Conservation (phyloP, 2,329 filamentous ascomycete genomes). For the Fusarium sp. region DNA sequence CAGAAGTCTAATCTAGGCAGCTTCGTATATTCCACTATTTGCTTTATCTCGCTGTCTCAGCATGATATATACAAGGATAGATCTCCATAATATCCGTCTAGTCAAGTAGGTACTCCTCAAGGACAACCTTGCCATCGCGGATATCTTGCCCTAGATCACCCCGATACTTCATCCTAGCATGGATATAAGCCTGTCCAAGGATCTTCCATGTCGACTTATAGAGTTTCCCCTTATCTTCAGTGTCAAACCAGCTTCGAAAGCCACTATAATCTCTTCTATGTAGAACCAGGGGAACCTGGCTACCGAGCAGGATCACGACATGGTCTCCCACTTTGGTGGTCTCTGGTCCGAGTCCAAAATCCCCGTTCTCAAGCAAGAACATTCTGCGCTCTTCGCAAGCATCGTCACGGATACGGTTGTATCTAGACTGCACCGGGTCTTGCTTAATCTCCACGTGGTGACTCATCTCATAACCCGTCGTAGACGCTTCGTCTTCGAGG, state of each 20-base stretch:
- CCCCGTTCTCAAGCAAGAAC: slow-evolving; percentile 17
- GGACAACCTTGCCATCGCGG: not conserved
- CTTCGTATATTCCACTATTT: too few relatives aligned
- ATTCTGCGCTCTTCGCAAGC: slow-evolving; percentile 25
- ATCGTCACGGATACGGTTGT: slow-evolving; percentile 20
- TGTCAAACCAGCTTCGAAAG: not conserved
- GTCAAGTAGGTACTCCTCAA: slow-evolving; percentile 24
- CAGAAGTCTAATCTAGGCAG: too few relatives aligned
- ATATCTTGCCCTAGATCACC: slow-evolving; percentile 23
- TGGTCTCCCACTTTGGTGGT: not conserved
- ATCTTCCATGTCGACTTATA: slow-evolving; percentile 22
- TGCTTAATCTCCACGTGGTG: slow-evolving; percentile 1
- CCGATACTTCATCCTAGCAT: slow-evolving; percentile 7
- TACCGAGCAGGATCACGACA: not conserved
- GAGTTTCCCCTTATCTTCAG: slow-evolving; percentile 13
- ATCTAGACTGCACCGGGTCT: not conserved
- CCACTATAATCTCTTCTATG: not conserved
- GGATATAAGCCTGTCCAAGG: slow-evolving; percentile 12
- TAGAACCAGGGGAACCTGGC: not conserved
- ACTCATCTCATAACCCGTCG: slow-evolving; percentile 23
- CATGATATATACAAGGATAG: too few relatives aligned
- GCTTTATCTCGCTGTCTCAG: too few relatives aligned
- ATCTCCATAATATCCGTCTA: not conserved
- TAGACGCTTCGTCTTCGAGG: not conserved
- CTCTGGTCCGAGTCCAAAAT: slow-evolving; percentile 24